These are phyloP conservation scores for Plasmodium adleri DNA, from an alignment of 169 alveolate genomes.

Conservation along the genomic window DNA sequence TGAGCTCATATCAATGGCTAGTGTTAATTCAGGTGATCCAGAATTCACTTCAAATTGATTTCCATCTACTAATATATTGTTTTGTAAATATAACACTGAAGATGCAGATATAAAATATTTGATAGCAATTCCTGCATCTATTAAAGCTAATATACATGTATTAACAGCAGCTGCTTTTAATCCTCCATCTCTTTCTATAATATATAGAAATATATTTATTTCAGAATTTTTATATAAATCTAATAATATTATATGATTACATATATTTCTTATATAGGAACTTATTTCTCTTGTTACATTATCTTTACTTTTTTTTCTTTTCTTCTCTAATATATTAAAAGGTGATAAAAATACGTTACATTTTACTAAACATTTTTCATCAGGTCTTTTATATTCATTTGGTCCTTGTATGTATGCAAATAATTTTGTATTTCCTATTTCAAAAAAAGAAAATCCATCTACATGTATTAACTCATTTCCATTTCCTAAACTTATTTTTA, in stretches of 20 bases:
- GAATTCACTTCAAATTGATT: conserved; percentile 71
- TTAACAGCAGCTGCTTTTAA: conserved; percentile 83
- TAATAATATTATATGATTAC: conserved; percentile 77
- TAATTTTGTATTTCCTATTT: conserved; percentile 68
- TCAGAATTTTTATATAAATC: conserved; percentile 77
- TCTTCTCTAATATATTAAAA: conserved; percentile 68
- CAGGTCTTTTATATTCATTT: conserved; percentile 69
- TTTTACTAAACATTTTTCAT: conserved; percentile 66
- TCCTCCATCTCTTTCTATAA: conserved; percentile 77
- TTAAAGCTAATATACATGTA: conserved; percentile 83
- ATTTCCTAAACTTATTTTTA: conserved; percentile 79
- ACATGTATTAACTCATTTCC: conserved; percentile 75
- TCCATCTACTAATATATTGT: conserved; percentile 62
- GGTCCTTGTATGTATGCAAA: conserved; percentile 75
- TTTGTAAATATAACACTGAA: conserved; percentile 80
- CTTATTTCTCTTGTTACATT: conserved; percentile 74
- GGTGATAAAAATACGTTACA: conserved; percentile 75
- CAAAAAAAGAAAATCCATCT: conserved; percentile 72
- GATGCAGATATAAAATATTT: conserved; percentile 83
- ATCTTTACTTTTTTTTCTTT: conserved; percentile 66
- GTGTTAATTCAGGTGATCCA: conserved; percentile 69
- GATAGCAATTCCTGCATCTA: conserved; percentile 87
- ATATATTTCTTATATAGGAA: conserved; percentile 69
- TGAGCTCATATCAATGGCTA: conserved; percentile 60
- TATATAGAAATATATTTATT: conserved; percentile 48